Conservation (phyloP, 371 early-diverging fungal genomes). For the Actinomortierella wolfii region DNA sequence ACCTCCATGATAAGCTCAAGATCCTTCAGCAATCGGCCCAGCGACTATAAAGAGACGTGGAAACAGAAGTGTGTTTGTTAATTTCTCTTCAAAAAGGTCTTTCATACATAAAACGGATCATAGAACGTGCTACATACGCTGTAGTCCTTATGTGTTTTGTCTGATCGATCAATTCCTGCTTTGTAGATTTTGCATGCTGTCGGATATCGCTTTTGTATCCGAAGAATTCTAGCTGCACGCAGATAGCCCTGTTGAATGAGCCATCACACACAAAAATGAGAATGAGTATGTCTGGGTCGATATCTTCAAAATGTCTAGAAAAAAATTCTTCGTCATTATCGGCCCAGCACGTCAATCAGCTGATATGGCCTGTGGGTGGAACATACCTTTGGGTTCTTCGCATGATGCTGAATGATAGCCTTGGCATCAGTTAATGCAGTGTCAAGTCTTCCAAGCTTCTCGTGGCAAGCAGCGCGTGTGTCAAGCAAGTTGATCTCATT, state of each 20-base stretch:
- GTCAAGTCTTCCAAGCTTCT: conserved; percentile 19
- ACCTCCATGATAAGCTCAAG: background rate
- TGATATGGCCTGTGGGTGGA: too few relatives aligned
- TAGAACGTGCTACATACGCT: conserved; percentile 14
- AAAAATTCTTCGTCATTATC: too few relatives aligned
- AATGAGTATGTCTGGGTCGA: background rate
- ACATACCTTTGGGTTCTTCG: conserved; percentile 30
- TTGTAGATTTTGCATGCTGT: conserved; percentile 20
- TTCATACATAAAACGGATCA: too few relatives aligned
- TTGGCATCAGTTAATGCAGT: conserved; percentile 30
- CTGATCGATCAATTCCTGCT: conserved; percentile 29
- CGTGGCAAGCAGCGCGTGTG: conserved; percentile 30
- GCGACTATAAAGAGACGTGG: background rate
- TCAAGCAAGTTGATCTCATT: conserved; percentile 39
- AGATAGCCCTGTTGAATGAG: conserved; percentile 22
- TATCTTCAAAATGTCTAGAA: background rate
- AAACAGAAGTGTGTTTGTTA: background rate
- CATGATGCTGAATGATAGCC: conserved; percentile 23
- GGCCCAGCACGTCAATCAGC: too few relatives aligned
- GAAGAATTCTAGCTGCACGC: conserved; percentile 30
- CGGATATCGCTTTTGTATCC: conserved; percentile 26
- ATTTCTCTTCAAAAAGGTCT: too few relatives aligned
- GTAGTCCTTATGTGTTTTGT: conserved; percentile 21
- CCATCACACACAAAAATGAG: background rate
- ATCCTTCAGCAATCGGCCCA: background rate